A percentile compares a stretch with the other conserved stretches of the same genome.
Evolutionary conservation across 2,329 filamentous ascomycete genomes (phyloP).

Genomic region (Periglandula ipomoeae): DNA sequence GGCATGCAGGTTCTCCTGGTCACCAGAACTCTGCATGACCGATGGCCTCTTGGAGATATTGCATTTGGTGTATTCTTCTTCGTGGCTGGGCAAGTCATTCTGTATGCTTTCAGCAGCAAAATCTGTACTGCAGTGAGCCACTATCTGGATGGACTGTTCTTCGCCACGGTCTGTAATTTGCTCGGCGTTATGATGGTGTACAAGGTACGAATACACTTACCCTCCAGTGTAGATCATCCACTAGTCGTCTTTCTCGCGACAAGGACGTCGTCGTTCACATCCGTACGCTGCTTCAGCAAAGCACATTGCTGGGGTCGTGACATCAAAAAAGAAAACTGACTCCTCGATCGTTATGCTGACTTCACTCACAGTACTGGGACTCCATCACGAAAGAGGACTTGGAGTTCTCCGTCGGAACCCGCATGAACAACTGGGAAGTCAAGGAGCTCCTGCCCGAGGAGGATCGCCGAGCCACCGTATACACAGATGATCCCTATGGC

Average conservation of each 20-base stretch:
- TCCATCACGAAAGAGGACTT: slow-evolving; percentile 97
- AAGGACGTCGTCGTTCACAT: neutral
- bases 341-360: no score
- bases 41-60: slow-evolving; percentile 92
- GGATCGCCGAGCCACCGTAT: slow-evolving; percentile 64
- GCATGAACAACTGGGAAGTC: slow-evolving; percentile 96
- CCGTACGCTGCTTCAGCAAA: neutral
- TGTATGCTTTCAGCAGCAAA: slow-evolving; percentile 79
- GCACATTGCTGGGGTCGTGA: slow-evolving; percentile 3
- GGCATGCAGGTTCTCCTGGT: slow-evolving; percentile 85
- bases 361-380: slow-evolving; percentile 74
- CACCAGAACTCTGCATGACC: slow-evolving; percentile 80
- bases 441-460: slow-evolving; percentile 83
- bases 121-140: slow-evolving; percentile 82
- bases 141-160: slow-evolving; percentile 90
- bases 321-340: no score
- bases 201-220: slow-evolving; percentile 53
- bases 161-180: slow-evolving; percentile 88
- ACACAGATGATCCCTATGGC: slow-evolving; percentile 57
- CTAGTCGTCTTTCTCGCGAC: neutral
- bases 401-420: slow-evolving; percentile 92
- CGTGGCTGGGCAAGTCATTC: slow-evolving; percentile 79
- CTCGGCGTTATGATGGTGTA: slow-evolving; percentile 99
- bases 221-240: neutral
- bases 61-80: slow-evolving; percentile 87